A percentile compares a stretch with the other conserved stretches of the same genome.
Evolutionary conservation across 1,284 basidiomycete species (phyloP).

Genomic region (Ceratobasidium sp.): DNA sequence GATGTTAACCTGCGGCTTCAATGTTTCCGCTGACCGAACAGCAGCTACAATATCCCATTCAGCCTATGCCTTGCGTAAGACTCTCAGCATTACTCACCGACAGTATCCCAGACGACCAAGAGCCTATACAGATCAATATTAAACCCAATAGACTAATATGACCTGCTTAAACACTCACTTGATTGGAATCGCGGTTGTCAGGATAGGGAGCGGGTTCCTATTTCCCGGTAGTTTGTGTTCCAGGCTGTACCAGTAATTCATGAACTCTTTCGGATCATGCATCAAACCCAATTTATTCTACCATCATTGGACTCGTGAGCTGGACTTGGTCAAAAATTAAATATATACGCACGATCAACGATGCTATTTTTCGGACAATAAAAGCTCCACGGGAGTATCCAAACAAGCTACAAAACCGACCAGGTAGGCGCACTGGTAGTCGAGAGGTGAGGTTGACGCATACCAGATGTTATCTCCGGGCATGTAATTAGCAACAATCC

Average conservation of each 20-base stretch:
- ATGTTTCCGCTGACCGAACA: background rate
- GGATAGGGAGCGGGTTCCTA: background rate
- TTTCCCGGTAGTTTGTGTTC: slow-evolving; percentile 13
- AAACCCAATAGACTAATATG: background rate
- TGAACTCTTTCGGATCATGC: background rate
- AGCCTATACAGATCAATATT: background rate
- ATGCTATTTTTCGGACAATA: slow-evolving; percentile 46
- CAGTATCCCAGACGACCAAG: slow-evolving; percentile 40
- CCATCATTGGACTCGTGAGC: too few relatives aligned
- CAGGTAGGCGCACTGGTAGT: too few relatives aligned
- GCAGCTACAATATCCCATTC: slow-evolving; percentile 9
- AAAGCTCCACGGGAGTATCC: slow-evolving; percentile 47
- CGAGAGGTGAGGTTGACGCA: too few relatives aligned
- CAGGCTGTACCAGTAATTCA: slow-evolving; percentile 14
- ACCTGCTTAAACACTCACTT: background rate
- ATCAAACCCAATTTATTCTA: slow-evolving; percentile 24
- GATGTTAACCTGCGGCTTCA: background rate
- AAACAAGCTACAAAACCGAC: slow-evolving; percentile 16
- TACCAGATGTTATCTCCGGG: too few relatives aligned
- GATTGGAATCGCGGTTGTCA: slow-evolving; percentile 3
- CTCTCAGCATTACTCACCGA: background rate
- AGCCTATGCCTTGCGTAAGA: background rate
- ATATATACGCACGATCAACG: slow-evolving; percentile 37
- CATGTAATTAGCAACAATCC: too few relatives aligned
- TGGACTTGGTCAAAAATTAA: too few relatives aligned